Evolutionary conservation across 257 asterid genomes (phyloP), one percentile per base, ranked within the genome.

Genomic region (Nicotiana tabacum): DNA sequence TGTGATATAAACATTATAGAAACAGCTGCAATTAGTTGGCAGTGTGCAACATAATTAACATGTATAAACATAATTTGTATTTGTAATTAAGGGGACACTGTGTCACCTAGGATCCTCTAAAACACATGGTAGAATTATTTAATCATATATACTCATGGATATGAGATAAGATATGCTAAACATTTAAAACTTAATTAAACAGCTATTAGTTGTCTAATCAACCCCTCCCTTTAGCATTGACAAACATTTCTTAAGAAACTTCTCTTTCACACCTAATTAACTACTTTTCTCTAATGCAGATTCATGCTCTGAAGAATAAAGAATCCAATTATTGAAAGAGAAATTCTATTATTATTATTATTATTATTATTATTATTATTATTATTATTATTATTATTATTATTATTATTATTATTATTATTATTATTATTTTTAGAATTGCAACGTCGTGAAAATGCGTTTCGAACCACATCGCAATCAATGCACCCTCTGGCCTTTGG

Each of bases 121-220:
- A 72, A 46, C 24, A 74, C 62, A 74, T 74, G 80, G 80, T 48
- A 51, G 9, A 74, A 15, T 24, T 74, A 74, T 48, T 74, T 74
- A 74, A 74, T 74, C 43, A 74, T 35, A 35, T 35, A 35, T 27
- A 4, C 62, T 24, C 53, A 48, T 6, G 62, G 79, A 74, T 74
- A 48, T 7, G 61, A 72, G 48, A 46, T 46, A 74, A 48, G 80
- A 74, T 74, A 74, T 57, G 62, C 11, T 11, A 24, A 1, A 37
- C 21, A n/a, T 69, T 69, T 21, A 12, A 43, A 43, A 43, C 33
- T 46, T 13, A 43, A 70, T 11, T 72, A 24, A 46, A 6, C 48
- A 24, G 7, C 12, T 39, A 9, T n/a, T 4, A 69, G 5, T 46
- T 72, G 24, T 72, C 39, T 39, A 27, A 27, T 43, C 56, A 37